Conservation (phyloP, 2,329 filamentous ascomycete species). For the Diplodia seriata region DNA sequence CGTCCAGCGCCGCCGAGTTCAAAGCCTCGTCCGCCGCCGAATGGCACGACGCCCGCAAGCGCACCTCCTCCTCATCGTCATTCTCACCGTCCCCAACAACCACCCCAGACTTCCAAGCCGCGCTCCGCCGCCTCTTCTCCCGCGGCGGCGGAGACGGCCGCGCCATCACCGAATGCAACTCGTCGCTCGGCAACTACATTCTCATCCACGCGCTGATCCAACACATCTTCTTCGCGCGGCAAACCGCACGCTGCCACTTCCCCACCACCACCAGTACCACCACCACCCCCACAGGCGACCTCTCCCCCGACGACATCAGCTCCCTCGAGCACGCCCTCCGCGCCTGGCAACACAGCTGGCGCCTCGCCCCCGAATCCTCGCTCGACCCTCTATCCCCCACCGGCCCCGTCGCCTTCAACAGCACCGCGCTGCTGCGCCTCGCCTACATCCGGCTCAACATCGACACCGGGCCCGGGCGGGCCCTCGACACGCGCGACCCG, state of each 20-base stretch:
- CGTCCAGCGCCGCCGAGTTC: conserved; percentile 62
- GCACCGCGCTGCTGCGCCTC: conserved; percentile 65
- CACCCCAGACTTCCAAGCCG: conserved; percentile 42
- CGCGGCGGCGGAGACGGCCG: conserved; percentile 42
- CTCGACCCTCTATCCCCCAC: conserved; percentile 61
- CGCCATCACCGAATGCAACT: conserved; percentile 44
- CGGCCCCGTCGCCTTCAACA: conserved; percentile 71
- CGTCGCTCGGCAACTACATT: conserved; percentile 67
- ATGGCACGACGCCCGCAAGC: conserved; percentile 54
- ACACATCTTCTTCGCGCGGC: conserved; percentile 73
- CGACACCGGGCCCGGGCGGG: conserved; percentile 65
- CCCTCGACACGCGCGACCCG: conserved; percentile 70
- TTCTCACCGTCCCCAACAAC: not conserved
- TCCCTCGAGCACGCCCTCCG: conserved; percentile 53
- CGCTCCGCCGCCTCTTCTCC: conserved; percentile 45
- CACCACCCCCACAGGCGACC: conserved; percentile 36
- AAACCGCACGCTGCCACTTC: conserved; percentile 49
- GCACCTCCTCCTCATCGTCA: not conserved
- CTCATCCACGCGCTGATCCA: conserved; percentile 75
- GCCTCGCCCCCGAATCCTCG: conserved; percentile 50
- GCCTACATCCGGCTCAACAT: conserved; percentile 72
- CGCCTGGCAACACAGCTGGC: conserved; percentile 52
- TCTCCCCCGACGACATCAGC: conserved; percentile 50
- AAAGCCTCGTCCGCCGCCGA: conserved; percentile 58
- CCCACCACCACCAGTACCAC: conserved; percentile 37